phyloP scores from a whole-genome alignment of 805 yeast genomes.

The Pichia nakasei region DNA sequence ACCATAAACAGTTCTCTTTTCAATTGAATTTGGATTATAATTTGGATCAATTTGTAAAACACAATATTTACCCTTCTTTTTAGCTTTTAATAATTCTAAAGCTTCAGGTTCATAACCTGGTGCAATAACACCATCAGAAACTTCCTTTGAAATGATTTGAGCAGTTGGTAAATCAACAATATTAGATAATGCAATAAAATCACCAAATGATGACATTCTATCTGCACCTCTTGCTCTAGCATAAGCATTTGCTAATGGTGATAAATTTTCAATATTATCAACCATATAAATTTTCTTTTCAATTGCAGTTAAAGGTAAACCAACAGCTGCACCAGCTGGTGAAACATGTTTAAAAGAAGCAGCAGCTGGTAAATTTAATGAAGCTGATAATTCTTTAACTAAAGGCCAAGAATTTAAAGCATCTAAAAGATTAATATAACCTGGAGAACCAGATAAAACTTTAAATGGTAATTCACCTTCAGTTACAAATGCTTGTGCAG shows the following conservation, averaged over 20 bases:
- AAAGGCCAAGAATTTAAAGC: constrained; percentile 98
- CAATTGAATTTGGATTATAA: constrained; percentile 71
- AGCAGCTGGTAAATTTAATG: constrained; percentile 94
- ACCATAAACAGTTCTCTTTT: constrained; percentile 95
- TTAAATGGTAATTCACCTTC: constrained; percentile 88
- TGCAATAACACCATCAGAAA: constrained; percentile 97
- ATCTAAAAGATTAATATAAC: constrained; percentile 92
- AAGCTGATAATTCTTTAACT: constrained; percentile 91
- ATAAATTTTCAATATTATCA: constrained; percentile 84
- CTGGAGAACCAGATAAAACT: constrained; percentile 92
- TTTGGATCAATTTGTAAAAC: constrained; percentile 93
- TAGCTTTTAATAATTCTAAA: constrained; percentile 74
- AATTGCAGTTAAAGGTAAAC: constrained; percentile 79
- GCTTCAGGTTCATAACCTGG: constrained; percentile 96
- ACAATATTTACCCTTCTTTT: constrained; percentile 97
- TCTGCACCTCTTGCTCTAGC: constrained; percentile 99
- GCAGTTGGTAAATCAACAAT: constrained; percentile 96
- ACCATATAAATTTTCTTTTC: constrained; percentile 96
- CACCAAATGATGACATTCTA: constrained; percentile 98
- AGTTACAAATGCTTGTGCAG: constrained; percentile 91
- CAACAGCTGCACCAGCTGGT: constrained; percentile 98
- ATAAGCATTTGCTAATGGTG: constrained; percentile 95
- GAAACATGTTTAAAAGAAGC: constrained; percentile 98
- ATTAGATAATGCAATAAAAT: constrained; percentile 94
- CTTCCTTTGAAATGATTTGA: constrained; percentile 93